Base-by-base conservation (phyloP, 768 basidiomycete genomes). In the Russula brevipes region DNA sequence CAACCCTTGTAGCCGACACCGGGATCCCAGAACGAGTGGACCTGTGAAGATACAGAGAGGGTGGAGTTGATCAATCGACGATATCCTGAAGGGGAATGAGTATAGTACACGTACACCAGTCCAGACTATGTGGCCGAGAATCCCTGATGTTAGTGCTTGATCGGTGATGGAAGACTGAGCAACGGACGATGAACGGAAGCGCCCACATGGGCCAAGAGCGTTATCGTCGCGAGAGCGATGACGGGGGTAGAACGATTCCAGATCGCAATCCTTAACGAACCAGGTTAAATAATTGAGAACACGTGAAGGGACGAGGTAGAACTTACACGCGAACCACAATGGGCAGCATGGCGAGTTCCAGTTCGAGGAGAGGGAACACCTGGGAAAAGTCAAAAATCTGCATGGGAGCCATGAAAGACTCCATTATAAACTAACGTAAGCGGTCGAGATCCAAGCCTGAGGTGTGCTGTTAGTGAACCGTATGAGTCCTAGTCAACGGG, bases 251-350 rank as follows among this genome's bases (percentile, higher is more conserved):
- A 36, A 10, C 54, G 10, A 5, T 51, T 4, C 61, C 61, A 62
- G 24, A 62, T 57, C 11, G 61, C 61, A 41, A 62, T 12, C 16
- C 61, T 62, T 9, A 19, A 51, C 11, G 24, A 44, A 57, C 11
- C 41, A 30, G 11, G 47, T 57, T 16, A 62, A 24, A 4, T 9
- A 38, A 11, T 16, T 12, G 19, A 14, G 5, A 17, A 47, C 8
- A 6, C n/a, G n/a, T 7, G 38, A 30, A 19, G 12, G 1, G 11
- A 1, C 5, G n/a, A 57, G 11, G 9, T 17, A 16, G 19, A 42
- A 39, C 61, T 44, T 57, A 62, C 61, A 62, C 61, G 8, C 61
- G 61, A 30, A 56, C 2, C 30, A 56, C 61, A 30, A 62, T 62
- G 19, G 57, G 61, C 14, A 45, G 8, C 41, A 62, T 7, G 1